phyloP scores from a whole-genome alignment of 257 asterid genomes.

The Forsythia viridissima region DNA sequence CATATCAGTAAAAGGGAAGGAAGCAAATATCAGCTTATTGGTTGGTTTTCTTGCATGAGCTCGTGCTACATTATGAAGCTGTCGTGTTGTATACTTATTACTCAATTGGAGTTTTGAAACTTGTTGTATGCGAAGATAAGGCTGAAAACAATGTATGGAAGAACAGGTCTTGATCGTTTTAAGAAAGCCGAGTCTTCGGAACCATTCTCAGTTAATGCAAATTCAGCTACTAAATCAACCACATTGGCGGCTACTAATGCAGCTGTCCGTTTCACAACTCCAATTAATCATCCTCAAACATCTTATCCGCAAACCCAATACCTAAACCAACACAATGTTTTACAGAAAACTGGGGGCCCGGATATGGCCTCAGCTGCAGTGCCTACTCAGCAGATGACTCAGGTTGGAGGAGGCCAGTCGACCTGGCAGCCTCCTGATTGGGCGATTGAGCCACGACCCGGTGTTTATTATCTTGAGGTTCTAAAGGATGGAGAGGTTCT shows the following conservation, averaged over 20 bases:
- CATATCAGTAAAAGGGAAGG: slow-evolving; percentile 26
- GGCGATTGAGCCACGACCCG: slow-evolving; percentile 96
- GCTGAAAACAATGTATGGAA: slow-evolving; percentile 69
- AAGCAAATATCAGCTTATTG: slow-evolving; percentile 5
- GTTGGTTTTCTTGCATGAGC: slow-evolving; percentile 10
- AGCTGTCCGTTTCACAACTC: slow-evolving; percentile 34
- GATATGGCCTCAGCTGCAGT: slow-evolving; percentile 39
- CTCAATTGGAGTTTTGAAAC: slow-evolving; percentile 14
- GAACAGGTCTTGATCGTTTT: slow-evolving; percentile 90
- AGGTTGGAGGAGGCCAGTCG: slow-evolving; percentile 88
- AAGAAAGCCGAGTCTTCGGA: slow-evolving; percentile 85
- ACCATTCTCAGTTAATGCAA: slow-evolving; percentile 72
- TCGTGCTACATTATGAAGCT: slow-evolving; percentile 16
- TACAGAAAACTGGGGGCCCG: slow-evolving; percentile 35
- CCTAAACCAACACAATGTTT: slow-evolving; percentile 37
- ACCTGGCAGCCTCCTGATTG: slow-evolving; percentile 98
- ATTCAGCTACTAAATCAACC: slow-evolving; percentile 43
- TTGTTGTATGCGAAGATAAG: slow-evolving; percentile 22
- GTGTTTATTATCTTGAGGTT: slow-evolving; percentile 85
- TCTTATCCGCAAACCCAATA: slow-evolving; percentile 42
- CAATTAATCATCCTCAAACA: slow-evolving; percentile 42
- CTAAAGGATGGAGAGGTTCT: slow-evolving; percentile 94
- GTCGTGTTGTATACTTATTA: slow-evolving; percentile 16
- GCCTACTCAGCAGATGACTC: slow-evolving; percentile 65
- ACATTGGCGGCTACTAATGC: slow-evolving; percentile 27